These are phyloP conservation scores for Erythrobasidium hasegawianum DNA, from an alignment of 1,284 basidiomycete genomes.

Conservation along the genomic window DNA sequence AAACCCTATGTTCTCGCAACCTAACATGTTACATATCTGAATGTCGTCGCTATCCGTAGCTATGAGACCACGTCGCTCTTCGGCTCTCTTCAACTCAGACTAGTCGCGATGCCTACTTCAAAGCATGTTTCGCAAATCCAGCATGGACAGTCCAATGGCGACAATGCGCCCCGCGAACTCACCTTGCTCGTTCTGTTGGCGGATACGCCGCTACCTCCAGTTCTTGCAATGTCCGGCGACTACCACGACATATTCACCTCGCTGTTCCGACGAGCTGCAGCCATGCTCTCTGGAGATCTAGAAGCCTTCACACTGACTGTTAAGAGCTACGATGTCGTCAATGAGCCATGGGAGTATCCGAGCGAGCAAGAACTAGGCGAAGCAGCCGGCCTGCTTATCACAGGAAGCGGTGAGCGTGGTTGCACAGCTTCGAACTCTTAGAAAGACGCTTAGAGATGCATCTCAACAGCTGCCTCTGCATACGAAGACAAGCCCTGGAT, in stretches of 20 bases:
- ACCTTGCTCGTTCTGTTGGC: constrained; percentile 40
- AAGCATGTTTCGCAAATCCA: too few relatives aligned
- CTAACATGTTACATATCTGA: too few relatives aligned
- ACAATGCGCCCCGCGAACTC: background rate
- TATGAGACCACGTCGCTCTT: too few relatives aligned
- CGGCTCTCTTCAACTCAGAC: too few relatives aligned
- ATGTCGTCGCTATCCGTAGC: too few relatives aligned
- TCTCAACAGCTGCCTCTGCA: constrained; percentile 60
- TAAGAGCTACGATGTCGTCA: constrained; percentile 54
- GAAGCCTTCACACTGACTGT: constrained; percentile 47
- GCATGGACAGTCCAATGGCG: background rate
- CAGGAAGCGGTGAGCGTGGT: constrained; percentile 52
- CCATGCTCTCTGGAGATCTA: constrained; percentile 9
- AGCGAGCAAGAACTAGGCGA: constrained; percentile 49
- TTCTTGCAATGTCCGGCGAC: constrained; percentile 48
- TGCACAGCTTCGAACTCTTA: background rate
- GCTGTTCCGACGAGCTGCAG: constrained; percentile 47
- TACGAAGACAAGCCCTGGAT: constrained; percentile 71
- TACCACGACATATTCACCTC: constrained; percentile 51
- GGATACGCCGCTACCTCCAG: constrained; percentile 43
- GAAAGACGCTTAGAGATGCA: too few relatives aligned
- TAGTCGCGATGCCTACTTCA: too few relatives aligned
- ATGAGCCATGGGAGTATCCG: constrained; percentile 51
- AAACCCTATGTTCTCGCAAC: too few relatives aligned
- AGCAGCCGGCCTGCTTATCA: constrained; percentile 55